Evolutionary conservation across 2,329 filamentous ascomycete genomes (phyloP).

Genomic region (Plectosphaerella cucumerina): DNA sequence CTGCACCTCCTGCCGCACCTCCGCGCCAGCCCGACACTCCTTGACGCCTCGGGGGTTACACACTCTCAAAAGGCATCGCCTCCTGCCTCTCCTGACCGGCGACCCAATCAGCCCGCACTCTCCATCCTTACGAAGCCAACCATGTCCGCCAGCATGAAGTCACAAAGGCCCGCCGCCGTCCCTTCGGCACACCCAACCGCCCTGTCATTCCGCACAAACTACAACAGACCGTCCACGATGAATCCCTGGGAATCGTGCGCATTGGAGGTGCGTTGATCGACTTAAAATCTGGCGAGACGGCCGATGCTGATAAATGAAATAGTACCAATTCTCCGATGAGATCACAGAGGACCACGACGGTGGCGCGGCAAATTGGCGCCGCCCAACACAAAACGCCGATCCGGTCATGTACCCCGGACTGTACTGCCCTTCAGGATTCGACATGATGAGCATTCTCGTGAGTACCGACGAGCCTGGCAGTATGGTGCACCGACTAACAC

Average conservation of each 20-base stretch:
- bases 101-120: not conserved
- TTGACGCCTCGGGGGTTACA: too few relatives aligned
- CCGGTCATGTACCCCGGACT: constrained; percentile 52
- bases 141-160: not conserved
- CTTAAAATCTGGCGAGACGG: not conserved
- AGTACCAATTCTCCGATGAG: constrained; percentile 21
- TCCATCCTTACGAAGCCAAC: not conserved
- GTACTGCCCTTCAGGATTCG: constrained; percentile 50
- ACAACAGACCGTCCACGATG: constrained; percentile 14
- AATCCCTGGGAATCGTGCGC: constrained; percentile 31
- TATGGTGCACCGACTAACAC: constrained; percentile 9
- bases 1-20: too few relatives aligned
- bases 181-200: constrained; percentile 1
- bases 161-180: not conserved
- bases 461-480: constrained; percentile 14
- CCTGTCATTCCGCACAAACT: constrained; percentile 10
- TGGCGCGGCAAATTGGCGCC: constrained; percentile 6
- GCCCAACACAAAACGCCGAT: constrained; percentile 24
- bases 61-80: not conserved
- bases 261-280: constrained; percentile 22
- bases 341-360: constrained; percentile 12
- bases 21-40: too few relatives aligned
- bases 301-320: not conserved
- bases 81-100: not conserved
- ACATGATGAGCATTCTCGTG: constrained; percentile 54